A percentile compares a stretch with the other conserved stretches of the same genome.
phyloP scores from a whole-genome alignment of 2,329 filamentous ascomycete genomes.

The Alternaria sp. region DNA sequence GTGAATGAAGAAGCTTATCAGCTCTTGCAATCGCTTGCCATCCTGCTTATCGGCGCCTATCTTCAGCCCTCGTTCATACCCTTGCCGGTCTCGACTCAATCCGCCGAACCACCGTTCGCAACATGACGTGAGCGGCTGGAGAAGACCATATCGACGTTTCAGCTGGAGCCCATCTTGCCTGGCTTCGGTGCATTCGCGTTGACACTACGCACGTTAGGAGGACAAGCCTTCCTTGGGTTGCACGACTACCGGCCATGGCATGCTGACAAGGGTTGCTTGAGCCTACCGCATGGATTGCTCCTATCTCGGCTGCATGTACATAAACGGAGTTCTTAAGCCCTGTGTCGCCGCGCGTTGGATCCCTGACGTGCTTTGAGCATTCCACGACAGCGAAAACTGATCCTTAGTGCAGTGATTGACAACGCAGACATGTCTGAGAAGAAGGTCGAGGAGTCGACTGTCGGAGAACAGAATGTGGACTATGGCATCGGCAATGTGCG shows the following conservation, averaged over 20 bases:
- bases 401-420: background rate
- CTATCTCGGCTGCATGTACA: constrained; percentile 10
- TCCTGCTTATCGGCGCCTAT: constrained; percentile 20
- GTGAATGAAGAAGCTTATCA: constrained; percentile 12
- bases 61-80: constrained; percentile 5
- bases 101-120: background rate
- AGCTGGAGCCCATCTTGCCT: background rate
- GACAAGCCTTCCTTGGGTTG: constrained; percentile 16
- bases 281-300: constrained; percentile 9
- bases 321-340: constrained; percentile 3
- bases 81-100: constrained; percentile 3
- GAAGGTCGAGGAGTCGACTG: constrained; percentile 11
- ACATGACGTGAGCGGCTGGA: constrained; percentile 2
- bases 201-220: background rate
- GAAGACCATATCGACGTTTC: background rate
- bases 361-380: background rate
- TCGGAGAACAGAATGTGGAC: constrained; percentile 11
- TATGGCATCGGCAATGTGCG: constrained; percentile 21
- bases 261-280: constrained; percentile 12
- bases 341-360: background rate
- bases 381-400: background rate
- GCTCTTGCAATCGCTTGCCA: background rate
- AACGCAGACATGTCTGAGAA: constrained; percentile 29
- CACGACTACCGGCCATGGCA: constrained; percentile 6
- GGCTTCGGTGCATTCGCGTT: constrained; percentile 6